These are phyloP conservation scores for Orobanche coerulescens DNA, from an alignment of 257 asterid species.

Conservation along the genomic window DNA sequence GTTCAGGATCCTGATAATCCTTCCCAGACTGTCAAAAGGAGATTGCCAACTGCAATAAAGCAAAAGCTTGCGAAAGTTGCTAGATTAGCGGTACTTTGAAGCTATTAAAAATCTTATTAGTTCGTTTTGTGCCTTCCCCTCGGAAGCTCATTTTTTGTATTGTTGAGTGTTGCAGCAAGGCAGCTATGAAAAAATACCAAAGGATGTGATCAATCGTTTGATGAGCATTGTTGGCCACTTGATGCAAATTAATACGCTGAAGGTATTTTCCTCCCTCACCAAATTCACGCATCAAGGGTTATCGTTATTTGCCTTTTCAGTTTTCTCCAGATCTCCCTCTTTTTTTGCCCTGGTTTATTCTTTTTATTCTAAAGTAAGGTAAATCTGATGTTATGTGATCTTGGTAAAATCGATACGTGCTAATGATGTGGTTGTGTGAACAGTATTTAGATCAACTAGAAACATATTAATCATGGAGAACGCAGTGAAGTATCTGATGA, in stretches of 20 bases:
- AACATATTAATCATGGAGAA: no score
- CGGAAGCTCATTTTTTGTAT: not conserved
- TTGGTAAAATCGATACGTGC: no score
- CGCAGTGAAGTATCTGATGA: no score
- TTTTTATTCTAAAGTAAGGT: not conserved
- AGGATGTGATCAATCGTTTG: conserved; percentile 69
- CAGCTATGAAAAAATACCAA: conserved; percentile 70
- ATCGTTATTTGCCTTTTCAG: not conserved
- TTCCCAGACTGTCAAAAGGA: conserved; percentile 76
- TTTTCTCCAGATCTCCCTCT: not conserved
- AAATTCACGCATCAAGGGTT: no score
- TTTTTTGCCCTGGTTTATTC: not conserved
- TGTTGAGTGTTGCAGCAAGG: conserved; percentile 63
- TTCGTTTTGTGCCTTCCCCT: conserved; percentile 10
- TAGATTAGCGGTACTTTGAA: conserved; percentile 60
- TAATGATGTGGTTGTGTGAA: no score
- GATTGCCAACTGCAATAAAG: conserved; percentile 82
- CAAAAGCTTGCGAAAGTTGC: conserved; percentile 94
- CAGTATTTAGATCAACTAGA: no score
- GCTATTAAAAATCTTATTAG: conserved; percentile 7
- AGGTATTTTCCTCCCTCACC: conserved; percentile 42
- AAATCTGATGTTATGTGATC: not conserved
- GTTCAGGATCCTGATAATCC: conserved; percentile 78
- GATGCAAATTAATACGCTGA: conserved; percentile 84
- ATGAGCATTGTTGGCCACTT: conserved; percentile 96